phyloP scores from a whole-genome alignment of 2,329 filamentous ascomycete genomes.

The Sordariomycetes sp. region DNA sequence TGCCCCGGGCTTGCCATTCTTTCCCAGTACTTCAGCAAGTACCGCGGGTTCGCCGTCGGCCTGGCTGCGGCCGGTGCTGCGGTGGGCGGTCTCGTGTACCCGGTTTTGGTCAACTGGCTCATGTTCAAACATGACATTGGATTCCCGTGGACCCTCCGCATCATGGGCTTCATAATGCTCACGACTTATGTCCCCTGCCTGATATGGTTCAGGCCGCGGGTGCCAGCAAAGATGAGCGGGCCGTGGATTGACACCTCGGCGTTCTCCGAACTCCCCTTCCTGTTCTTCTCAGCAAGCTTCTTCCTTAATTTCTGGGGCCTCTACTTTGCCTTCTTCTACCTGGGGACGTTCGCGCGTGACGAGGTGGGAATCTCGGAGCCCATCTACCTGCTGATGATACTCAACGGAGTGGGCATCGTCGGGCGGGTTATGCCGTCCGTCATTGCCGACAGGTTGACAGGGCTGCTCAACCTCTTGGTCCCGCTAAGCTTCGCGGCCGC shows the following conservation, averaged over 20 bases:
- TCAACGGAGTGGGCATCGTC: constrained; percentile 38
- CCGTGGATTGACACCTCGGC: constrained; percentile 28
- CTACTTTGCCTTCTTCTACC: constrained; percentile 31
- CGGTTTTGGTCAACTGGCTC: constrained; percentile 25
- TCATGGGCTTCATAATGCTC: constrained; percentile 30
- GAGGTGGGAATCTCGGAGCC: constrained; percentile 9
- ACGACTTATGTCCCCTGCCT: constrained; percentile 23
- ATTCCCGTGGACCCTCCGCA: constrained; percentile 39
- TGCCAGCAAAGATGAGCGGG: constrained; percentile 24
- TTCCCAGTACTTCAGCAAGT: constrained; percentile 46
- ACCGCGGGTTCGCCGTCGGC: constrained; percentile 42
- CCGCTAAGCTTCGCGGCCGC: constrained; percentile 15
- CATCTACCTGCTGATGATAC: constrained; percentile 14
- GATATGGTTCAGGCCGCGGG: constrained; percentile 22
- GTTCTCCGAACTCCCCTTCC: constrained; percentile 23
- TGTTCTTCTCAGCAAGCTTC: constrained; percentile 18
- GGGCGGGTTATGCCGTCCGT: constrained; percentile 33
- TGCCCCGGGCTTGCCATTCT: constrained; percentile 44
- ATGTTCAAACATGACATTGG: constrained; percentile 31
- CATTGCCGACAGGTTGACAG: constrained; percentile 31
- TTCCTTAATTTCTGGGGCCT: constrained; percentile 21
- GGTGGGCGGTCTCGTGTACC: constrained; percentile 40
- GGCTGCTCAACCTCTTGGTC: constrained; percentile 36
- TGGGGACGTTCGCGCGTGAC: constrained; percentile 32
- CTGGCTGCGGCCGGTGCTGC: constrained; percentile 43